A percentile compares a stretch with the other conserved stretches of the same genome.
Evolutionary conservation across 2,329 filamentous ascomycete genomes (phyloP).

Genomic region (Cercospora beticola): DNA sequence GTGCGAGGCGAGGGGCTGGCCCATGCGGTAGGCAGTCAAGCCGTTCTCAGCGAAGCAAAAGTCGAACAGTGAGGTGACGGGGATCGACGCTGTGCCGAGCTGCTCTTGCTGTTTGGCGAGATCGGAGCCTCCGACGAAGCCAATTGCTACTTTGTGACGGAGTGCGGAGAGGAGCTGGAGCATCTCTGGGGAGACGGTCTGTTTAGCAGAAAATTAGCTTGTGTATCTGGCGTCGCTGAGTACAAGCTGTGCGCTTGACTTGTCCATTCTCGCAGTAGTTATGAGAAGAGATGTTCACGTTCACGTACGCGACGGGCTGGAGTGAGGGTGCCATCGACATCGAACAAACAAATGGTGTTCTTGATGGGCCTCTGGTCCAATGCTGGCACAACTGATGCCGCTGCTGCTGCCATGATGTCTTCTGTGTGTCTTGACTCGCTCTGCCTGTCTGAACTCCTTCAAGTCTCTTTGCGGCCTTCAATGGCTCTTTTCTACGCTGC

Average conservation of each 20-base stretch:
- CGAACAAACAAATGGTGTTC: slow-evolving; percentile 93
- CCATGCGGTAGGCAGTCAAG: slow-evolving; percentile 83
- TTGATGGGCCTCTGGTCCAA: slow-evolving; percentile 81
- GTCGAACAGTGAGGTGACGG: slow-evolving; percentile 86
- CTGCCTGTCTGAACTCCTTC: not conserved
- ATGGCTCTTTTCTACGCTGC: not conserved
- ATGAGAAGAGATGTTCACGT: too few relatives aligned
- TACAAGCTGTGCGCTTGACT: not conserved
- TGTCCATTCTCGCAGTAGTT: not conserved
- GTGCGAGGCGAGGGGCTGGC: slow-evolving; percentile 70
- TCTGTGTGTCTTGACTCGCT: not conserved
- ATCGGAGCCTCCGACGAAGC: slow-evolving; percentile 90
- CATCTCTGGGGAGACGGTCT: slow-evolving; percentile 71
- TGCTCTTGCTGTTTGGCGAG: slow-evolving; percentile 95
- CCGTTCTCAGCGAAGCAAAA: slow-evolving; percentile 98
- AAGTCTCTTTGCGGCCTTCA: not conserved
- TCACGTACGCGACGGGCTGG: slow-evolving; percentile 72
- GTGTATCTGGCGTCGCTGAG: not conserved
- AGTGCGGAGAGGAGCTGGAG: slow-evolving; percentile 74
- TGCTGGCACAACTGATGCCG: slow-evolving; percentile 61
- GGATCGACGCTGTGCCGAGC: slow-evolving; percentile 67
- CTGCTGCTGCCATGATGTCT: slow-evolving; percentile 38
- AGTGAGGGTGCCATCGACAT: slow-evolving; percentile 91
- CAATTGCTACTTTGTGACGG: slow-evolving; percentile 84
- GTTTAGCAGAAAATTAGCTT: slow-evolving; percentile 9